These are phyloP conservation scores for Tanozyma kutaoensis DNA, from an alignment of 805 yeast genomes.

Conservation along the genomic window DNA sequence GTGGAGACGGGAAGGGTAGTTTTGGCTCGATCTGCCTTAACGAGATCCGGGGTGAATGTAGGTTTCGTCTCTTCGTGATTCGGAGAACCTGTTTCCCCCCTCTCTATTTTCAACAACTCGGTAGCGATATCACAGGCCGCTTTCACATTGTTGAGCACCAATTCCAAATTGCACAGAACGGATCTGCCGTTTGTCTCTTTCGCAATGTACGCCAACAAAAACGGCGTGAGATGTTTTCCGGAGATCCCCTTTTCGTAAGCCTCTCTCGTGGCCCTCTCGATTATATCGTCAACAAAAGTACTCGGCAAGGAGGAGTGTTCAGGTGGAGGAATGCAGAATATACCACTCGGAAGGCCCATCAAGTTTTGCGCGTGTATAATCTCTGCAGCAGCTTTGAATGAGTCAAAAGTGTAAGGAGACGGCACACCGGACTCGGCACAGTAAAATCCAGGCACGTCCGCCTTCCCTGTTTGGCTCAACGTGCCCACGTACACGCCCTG, in stretches of 20 bases:
- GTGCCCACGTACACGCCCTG: constrained; percentile 85
- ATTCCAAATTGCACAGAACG: constrained; percentile 55
- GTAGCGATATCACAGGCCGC: constrained; percentile 57
- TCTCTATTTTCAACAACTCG: no score
- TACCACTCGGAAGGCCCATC: constrained; percentile 45
- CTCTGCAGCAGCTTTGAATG: constrained; percentile 46
- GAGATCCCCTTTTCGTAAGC: constrained; percentile 38
- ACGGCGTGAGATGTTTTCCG: constrained; percentile 78
- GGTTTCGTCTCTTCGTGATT: no score
- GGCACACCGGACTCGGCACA: constrained; percentile 59
- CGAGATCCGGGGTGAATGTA: no score
- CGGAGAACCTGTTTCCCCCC: no score
- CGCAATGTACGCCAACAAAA: constrained; percentile 51
- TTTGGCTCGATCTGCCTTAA: no score
- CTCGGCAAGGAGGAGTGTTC: constrained; percentile 42
- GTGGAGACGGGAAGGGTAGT: constrained; percentile 10
- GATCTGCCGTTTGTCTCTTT: constrained; percentile 57
- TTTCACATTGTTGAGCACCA: constrained; percentile 66
- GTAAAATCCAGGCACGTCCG: constrained; percentile 62
- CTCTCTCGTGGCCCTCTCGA: constrained; percentile 41
- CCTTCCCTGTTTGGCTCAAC: constrained; percentile 33
- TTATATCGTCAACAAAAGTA: constrained; percentile 37
- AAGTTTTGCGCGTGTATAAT: constrained; percentile 34
- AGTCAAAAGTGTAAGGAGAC: constrained; percentile 54
- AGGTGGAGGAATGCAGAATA: constrained; percentile 81